Evolutionary conservation across 345 rosid species (phyloP).

Genomic region (Turnera subulata): DNA sequence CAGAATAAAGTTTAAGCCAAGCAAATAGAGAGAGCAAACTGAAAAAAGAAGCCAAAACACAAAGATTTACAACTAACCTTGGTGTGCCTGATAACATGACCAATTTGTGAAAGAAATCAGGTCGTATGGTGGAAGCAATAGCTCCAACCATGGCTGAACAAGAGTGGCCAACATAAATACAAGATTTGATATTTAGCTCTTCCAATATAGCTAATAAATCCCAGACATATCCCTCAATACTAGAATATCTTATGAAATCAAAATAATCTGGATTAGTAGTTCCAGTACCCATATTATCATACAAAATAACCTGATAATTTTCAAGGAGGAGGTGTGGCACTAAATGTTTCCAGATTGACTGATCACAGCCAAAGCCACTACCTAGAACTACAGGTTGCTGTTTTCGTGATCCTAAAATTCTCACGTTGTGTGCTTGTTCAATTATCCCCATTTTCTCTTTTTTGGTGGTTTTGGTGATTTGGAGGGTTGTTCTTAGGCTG

Average conservation of each 20-base stretch:
- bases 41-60: background rate
- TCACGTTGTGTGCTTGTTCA: constrained; percentile 83
- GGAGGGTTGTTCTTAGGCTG: too few relatives aligned
- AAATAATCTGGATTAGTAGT: constrained; percentile 88
- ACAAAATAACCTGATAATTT: constrained; percentile 58
- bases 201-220: constrained; percentile 83
- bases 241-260: constrained; percentile 67
- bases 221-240: constrained; percentile 68
- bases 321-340: constrained; percentile 76
- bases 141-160: constrained; percentile 73
- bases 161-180: constrained; percentile 83
- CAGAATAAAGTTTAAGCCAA: too few relatives aligned
- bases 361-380: constrained; percentile 93
- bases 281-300: constrained; percentile 91
- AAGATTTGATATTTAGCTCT: constrained; percentile 49
- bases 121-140: constrained; percentile 80
- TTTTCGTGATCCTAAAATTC: constrained; percentile 60
- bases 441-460: constrained; percentile 88
- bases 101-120: constrained; percentile 71
- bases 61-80: constrained; percentile 43
- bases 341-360: constrained; percentile 89
- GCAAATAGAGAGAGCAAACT: background rate
- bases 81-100: constrained; percentile 73
- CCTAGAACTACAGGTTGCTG: constrained; percentile 57
- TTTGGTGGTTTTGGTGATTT: too few relatives aligned